Base-by-base conservation (phyloP, 345 rosid genomes). In the Toxicodendron radicans region DNA sequence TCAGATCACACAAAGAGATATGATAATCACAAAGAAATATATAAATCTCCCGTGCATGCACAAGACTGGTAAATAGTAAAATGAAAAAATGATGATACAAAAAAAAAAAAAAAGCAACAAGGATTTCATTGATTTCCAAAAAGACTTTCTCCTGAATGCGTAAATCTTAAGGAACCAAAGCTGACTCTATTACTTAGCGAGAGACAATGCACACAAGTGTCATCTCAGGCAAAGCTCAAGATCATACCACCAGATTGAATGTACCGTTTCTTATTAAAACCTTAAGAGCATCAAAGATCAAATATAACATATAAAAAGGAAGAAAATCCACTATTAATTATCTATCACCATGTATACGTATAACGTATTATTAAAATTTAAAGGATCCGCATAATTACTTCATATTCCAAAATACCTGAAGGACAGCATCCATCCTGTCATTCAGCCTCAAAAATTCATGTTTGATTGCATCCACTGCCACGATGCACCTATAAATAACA, bases 391-490 rank as follows among this genome's bases (percentile, higher is more conserved):
- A 33, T 33, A 62, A 8, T 38, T 38, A 7, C 43, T n/a, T n/a
- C n/a, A 35, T 62, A 17, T 21, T 11, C 32, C 27, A 32, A 58
- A n/a, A 12, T 73, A 73, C 76, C 62, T 63, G 68, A 63, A 49
- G 35, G 38, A 73, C 10, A 17, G 5, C 13, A 1, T 63, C 32
- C 46, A 73, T 20, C 60, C 38, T 73, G 10, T 18, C 48, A 5
- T 13, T 49, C 60, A 73, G 52, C 52, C 18, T 63, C 20, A 53
- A 14, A 64, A 27, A 73, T 73, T 73, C 76, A 35, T 52, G 49
- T 35, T 41, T 73, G 52, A 73, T 63, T 16, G 69, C 61, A 20
- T 73, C 52, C 23, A 73, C 61, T 7, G 69, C 76, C 18, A 21
- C 69, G 4, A 9, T 3, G 33, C 76, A 73, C 76, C 76, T 73